Base-by-base conservation (phyloP, 139 green algal genomes). In the Picochlorum sp. region DNA sequence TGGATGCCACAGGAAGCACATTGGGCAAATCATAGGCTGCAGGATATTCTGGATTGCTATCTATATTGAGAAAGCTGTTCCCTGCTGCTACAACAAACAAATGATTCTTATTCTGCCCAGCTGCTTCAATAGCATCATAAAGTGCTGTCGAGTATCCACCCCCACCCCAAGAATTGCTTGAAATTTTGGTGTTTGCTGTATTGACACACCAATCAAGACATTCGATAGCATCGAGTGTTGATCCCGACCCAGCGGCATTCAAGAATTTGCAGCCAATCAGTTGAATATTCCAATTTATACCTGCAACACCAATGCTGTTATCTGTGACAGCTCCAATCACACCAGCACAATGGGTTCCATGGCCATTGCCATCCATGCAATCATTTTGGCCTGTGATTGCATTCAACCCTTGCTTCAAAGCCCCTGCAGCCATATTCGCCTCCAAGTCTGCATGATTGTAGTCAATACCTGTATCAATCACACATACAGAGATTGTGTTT, bases 391-490 rank as follows among this genome's bases (percentile, higher is more conserved):
- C 23, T 52, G 45, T 68, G 62, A 58, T 62, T 26, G 45, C 44
- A 15, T 41, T 44, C 1, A 63, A 65, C 4, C 34, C 65, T 8
- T 28, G 30, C 5, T 23, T 30, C n/a, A 59, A n/a, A n/a, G 23
- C 4, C 0, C 7, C 34, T 28, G 31, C 5, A 81, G 78, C 85
- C 16, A 89, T 55, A 57, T 82, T 85, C 21, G 8, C 24, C 9
- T 16, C 41, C 6, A 93, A 65, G 63, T 90, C 83, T 10, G 69
- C 69, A 65, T 91, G 85, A 4, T 61, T 71, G 24, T 77, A 45
- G 18, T 88, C 76, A 3, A 84, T 65, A 10, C 86, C 86, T 4
- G 75, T 84, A 67, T 89, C 84, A 4, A 90, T 73, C 26, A 91
- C 68, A 31, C 84, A 86, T 18, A 93, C 81, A 18, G 79, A 62